These are phyloP conservation scores for Arachis stenosperma DNA, from an alignment of 306 rosid genomes.

Conservation along the genomic window DNA sequence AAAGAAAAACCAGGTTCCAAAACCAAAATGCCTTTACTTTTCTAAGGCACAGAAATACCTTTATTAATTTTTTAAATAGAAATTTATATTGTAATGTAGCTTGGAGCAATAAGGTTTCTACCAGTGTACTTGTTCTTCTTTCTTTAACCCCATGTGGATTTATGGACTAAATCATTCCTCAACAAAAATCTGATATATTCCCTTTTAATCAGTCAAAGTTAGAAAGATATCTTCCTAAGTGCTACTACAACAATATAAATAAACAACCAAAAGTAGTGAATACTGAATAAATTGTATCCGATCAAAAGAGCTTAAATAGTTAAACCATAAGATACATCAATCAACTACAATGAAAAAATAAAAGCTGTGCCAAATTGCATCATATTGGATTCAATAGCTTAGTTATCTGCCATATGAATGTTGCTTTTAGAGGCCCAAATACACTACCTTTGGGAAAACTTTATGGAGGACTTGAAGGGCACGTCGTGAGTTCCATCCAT, in stretches of 20 bases:
- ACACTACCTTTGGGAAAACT: conserved; percentile 85
- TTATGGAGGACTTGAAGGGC: conserved; percentile 73
- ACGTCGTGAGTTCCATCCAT: conserved; percentile 90
- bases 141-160: not conserved
- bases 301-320: not conserved
- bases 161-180: not conserved
- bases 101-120: not conserved
- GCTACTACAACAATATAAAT: not conserved
- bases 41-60: too few species aligned
- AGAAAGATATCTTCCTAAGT: not conserved
- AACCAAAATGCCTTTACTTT: not conserved
- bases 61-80: too few species aligned
- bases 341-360: conserved; percentile 27
- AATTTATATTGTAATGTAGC: too few species aligned
- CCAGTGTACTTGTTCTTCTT: not conserved
- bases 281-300: not conserved
- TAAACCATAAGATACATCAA: conserved; percentile 16
- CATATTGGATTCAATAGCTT: not conserved
- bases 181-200: conserved; percentile 7
- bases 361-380: conserved; percentile 12
- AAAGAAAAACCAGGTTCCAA: not conserved
- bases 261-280: not conserved
- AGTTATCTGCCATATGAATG: conserved; percentile 1
- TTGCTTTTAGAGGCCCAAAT: conserved; percentile 18
- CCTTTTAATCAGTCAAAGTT: not conserved